Percentiles rank a stretch among this genome's conserved stretches.
These are phyloP conservation scores for Aquilaria sinensis DNA, from an alignment of 345 rosid species.

Conservation along the genomic window DNA sequence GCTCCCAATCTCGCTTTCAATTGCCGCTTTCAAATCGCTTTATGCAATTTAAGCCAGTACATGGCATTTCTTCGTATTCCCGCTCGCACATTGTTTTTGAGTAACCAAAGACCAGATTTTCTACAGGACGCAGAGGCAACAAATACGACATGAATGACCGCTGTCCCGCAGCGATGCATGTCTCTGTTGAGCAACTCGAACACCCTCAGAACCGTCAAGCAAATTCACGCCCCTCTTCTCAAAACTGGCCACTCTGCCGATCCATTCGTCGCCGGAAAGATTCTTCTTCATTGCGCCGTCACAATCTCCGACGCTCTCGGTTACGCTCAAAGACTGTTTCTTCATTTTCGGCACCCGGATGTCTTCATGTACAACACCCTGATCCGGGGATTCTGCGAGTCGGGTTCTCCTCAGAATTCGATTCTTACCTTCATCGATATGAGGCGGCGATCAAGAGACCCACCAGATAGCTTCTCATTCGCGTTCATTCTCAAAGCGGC, in stretches of 20 bases:
- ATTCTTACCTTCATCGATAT: conserved; percentile 34
- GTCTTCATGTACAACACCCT: conserved; percentile 71
- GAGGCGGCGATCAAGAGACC: conserved; percentile 26
- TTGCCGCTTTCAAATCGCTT: too few species aligned
- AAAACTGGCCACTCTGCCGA: conserved; percentile 40
- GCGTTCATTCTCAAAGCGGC: conserved; percentile 61
- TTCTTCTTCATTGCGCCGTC: conserved; percentile 46
- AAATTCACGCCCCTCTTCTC: conserved; percentile 42
- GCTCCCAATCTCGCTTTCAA: accelerated
- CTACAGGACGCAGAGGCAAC: too few species aligned
- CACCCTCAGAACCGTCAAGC: conserved; percentile 38
- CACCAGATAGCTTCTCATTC: conserved; percentile 68
- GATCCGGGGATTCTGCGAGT: conserved; percentile 54
- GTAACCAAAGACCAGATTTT: too few species aligned
- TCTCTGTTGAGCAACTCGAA: conserved; percentile 40
- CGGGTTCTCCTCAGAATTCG: conserved; percentile 36
- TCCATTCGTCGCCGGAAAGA: conserved; percentile 46
- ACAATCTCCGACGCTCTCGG: conserved; percentile 33
- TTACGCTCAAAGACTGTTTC: conserved; percentile 43
- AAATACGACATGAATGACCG: conserved; percentile 16
- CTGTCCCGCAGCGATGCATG: conserved; percentile 16
- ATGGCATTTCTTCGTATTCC: too few species aligned
- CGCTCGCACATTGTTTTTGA: too few species aligned
- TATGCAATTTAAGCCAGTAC: too few species aligned
- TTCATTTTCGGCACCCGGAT: conserved; percentile 43